A percentile compares a stretch with the other conserved stretches of the same genome.
Conservation (phyloP, 352 stramenopile genomes). For the Globisporangium takayamanum region DNA sequence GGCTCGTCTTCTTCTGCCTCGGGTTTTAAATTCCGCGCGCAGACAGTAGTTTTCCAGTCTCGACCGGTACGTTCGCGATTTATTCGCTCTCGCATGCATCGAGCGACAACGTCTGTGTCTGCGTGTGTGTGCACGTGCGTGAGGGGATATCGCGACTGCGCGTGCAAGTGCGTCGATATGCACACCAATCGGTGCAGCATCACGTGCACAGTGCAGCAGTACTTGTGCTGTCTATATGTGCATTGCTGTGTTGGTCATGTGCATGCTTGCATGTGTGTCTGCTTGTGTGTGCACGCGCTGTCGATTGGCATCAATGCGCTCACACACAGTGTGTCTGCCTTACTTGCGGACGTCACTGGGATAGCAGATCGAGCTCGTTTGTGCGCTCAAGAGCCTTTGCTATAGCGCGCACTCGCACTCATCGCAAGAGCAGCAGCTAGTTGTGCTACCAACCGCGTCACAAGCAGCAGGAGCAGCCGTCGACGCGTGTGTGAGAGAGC, state of each 20-base stretch:
- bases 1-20: background rate
- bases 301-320: background rate
- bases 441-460: background rate
- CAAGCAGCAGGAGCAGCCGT: background rate
- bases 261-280: background rate
- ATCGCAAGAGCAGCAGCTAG: background rate
- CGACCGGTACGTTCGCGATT: background rate
- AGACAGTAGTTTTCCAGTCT: conserved; percentile 1
- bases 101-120: background rate
- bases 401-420: background rate
- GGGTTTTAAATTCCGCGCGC: conserved; percentile 2
- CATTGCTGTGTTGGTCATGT: background rate
- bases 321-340: background rate
- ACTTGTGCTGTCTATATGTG: background rate
- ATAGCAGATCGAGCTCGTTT: background rate
- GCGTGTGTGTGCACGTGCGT: background rate
- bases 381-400: background rate
- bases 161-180: conserved; percentile 5
- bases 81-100: background rate
- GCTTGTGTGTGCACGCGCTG: background rate
- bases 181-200: conserved; percentile 7
- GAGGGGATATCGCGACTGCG: background rate
- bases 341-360: too few species aligned
- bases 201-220: background rate
- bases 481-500: background rate